A percentile compares a stretch with the other conserved stretches of the same genome.
phyloP scores from a whole-genome alignment of 2,329 filamentous ascomycete genomes.

The Rhinocladiella similis region DNA sequence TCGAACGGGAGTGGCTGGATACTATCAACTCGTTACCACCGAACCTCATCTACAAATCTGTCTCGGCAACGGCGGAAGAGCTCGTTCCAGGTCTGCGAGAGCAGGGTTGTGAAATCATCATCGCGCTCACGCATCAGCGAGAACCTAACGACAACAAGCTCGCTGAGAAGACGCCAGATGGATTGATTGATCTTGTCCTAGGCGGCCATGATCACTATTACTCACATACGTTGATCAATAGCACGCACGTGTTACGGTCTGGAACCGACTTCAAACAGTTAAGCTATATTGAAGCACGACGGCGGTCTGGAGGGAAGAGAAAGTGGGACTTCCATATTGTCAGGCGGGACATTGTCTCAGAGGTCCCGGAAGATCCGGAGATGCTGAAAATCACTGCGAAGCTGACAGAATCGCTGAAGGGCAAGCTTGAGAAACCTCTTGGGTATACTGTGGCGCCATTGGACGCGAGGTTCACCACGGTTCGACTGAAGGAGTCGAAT shows the following conservation, averaged over 20 bases:
- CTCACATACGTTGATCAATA: conserved; percentile 72
- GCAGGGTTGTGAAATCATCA: conserved; percentile 77
- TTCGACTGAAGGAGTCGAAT: conserved; percentile 76
- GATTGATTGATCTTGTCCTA: conserved; percentile 79
- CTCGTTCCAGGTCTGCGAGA: conserved; percentile 71
- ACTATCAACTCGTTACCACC: conserved; percentile 86
- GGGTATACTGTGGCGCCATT: conserved; percentile 81
- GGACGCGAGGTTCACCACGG: conserved; percentile 83
- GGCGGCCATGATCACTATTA: conserved; percentile 93
- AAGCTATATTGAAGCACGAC: conserved; percentile 79
- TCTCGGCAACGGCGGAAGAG: conserved; percentile 71
- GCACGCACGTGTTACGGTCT: conserved; percentile 79
- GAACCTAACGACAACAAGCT: conserved; percentile 90
- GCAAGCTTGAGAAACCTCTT: conserved; percentile 77
- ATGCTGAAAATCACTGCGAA: conserved; percentile 65
- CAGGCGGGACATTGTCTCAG: conserved; percentile 70
- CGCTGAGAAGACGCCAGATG: conserved; percentile 67
- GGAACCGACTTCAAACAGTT: conserved; percentile 92
- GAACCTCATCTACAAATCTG: conserved; percentile 77
- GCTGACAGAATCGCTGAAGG: conserved; percentile 70
- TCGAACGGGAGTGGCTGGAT: conserved; percentile 83
- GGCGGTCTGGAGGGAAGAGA: conserved; percentile 41
- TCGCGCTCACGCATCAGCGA: conserved; percentile 81
- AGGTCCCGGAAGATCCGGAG: conserved; percentile 63
- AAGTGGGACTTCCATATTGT: conserved; percentile 79